Evolutionary conservation across 139 green algal genomes (phyloP), one percentile per base, ranked within the genome.

Genomic region (Coelastrella sp.): DNA sequence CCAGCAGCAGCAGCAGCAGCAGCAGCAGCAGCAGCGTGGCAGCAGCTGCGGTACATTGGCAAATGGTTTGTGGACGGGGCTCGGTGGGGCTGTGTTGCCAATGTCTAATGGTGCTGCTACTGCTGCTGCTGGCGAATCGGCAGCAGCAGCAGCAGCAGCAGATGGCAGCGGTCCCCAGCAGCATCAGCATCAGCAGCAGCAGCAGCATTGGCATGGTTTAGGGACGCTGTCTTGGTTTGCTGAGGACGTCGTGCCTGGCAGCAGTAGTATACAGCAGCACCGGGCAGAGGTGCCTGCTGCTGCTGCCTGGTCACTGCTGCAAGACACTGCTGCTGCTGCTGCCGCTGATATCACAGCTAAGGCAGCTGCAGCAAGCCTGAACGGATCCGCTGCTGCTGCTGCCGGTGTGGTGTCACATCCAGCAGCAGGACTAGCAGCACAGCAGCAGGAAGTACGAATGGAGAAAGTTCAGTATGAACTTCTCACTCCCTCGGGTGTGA

Each of bases 131-230:
- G 61, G 61, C 2, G 11, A 2, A 64, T 59, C 32, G 66, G 83
- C 47, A 73, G 68, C 68, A 81, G 83, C 66, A 77, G 68, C 83
- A 68, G 54, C 47, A 56, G 68, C 83, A 81, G 2, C 10, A 73
- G 66, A 0, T 23, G 17, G 20, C 5, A 59, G 20, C 74, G 80
- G 14, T 57, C 82, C 80, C 68, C 68, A 71, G 68, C 60, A 77
- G 60, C 81, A 86, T 60, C 80, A 86, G 60, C 81, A 86, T 60
- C 80, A 87, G 60, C 65, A 80, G 83, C 68, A 71, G 47, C 22
- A 64, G 60, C 81, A 87, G 61, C 80, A 87, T 5, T 88, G 66
- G 66, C 83, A 80, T 88, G 83, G 83, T 7, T 61, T 88, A 17
- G 68, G 68, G 3, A 88, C 66, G 4, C 66, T 88, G 16, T 80